Percentiles rank a stretch among this genome's conserved stretches.
Evolutionary conservation across 1,139 yeast genomes (phyloP).

Genomic region (Sugiyamaella pinicola): DNA sequence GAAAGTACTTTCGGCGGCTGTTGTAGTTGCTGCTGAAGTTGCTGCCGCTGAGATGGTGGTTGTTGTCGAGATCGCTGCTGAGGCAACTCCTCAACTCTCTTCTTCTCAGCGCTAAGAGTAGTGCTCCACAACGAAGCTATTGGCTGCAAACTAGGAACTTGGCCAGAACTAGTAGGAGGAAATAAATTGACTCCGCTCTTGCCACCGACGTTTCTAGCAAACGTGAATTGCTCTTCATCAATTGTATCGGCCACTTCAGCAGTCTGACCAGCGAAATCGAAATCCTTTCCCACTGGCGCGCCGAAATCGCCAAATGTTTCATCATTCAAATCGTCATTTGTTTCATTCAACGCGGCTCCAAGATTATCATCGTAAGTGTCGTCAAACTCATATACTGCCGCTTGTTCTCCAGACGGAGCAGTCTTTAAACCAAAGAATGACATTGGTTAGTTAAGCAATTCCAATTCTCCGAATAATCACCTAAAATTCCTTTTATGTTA

Average conservation of each 20-base stretch:
- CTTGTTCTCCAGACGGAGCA: constrained; percentile 32
- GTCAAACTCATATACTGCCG: constrained; percentile 63
- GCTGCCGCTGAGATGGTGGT: constrained; percentile 30
- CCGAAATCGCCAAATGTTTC: constrained; percentile 80
- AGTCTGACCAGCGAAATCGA: constrained; percentile 62
- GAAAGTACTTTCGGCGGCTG: constrained; percentile 49
- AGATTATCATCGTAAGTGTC: constrained; percentile 77
- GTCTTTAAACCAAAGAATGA: constrained; percentile 46
- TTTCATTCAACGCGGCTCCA: constrained; percentile 67
- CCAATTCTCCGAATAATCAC: too few species aligned
- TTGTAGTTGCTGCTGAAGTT: constrained; percentile 25
- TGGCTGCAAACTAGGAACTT: constrained; percentile 55
- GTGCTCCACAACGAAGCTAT: constrained; percentile 67
- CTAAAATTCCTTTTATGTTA: too few species aligned
- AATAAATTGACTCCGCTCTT: constrained; percentile 14
- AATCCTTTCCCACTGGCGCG: constrained; percentile 59
- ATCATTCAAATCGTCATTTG: constrained; percentile 79
- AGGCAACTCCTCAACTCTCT: not conserved
- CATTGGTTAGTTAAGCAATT: constrained; percentile 34
- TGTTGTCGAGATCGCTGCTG: constrained; percentile 16
- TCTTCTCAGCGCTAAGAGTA: constrained; percentile 29
- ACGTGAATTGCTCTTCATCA: constrained; percentile 40
- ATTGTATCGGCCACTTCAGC: constrained; percentile 44
- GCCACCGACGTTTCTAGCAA: constrained; percentile 28
- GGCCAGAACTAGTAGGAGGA: constrained; percentile 25